These are phyloP conservation scores for Aurifilum marmelostoma DNA, from an alignment of 2,329 filamentous ascomycete genomes.

Conservation along the genomic window DNA sequence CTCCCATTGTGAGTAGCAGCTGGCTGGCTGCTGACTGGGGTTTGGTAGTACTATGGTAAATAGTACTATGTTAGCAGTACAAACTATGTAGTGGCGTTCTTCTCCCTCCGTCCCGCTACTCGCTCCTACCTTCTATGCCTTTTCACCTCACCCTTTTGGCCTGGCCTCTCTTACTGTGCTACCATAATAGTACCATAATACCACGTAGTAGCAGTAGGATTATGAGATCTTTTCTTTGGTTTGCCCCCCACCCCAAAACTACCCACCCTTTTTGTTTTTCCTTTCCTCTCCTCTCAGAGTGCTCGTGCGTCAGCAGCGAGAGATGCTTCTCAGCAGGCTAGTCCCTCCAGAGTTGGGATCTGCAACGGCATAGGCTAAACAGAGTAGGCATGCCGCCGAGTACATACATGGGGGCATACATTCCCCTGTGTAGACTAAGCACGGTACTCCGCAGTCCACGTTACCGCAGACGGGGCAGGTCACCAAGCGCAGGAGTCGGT, in stretches of 20 bases:
- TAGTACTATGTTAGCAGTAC: background rate
- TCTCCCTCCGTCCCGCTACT: background rate
- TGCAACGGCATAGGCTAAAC: background rate
- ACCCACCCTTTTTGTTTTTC: background rate
- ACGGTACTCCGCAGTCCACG: slow-evolving; percentile 5
- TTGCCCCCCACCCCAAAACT: background rate
- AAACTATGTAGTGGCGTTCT: background rate
- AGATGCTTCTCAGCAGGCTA: background rate
- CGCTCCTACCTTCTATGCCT: background rate
- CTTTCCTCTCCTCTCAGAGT: background rate
- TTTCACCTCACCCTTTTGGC: background rate
- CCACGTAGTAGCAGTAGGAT: too few species aligned
- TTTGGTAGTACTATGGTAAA: too few species aligned
- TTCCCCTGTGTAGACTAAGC: background rate
- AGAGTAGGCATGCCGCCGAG: background rate
- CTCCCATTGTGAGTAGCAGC: background rate
- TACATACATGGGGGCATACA: background rate
- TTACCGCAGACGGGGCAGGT: background rate
- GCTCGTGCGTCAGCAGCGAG: background rate
- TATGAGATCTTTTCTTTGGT: background rate
- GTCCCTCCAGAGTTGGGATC: background rate
- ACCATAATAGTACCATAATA: background rate
- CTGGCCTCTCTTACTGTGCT: background rate
- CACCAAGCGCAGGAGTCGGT: slow-evolving; percentile 1
- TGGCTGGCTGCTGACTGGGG: background rate